Evolutionary conservation across 2,329 filamentous ascomycete species (phyloP).

Genomic region (Metarhizium anisopliae): DNA sequence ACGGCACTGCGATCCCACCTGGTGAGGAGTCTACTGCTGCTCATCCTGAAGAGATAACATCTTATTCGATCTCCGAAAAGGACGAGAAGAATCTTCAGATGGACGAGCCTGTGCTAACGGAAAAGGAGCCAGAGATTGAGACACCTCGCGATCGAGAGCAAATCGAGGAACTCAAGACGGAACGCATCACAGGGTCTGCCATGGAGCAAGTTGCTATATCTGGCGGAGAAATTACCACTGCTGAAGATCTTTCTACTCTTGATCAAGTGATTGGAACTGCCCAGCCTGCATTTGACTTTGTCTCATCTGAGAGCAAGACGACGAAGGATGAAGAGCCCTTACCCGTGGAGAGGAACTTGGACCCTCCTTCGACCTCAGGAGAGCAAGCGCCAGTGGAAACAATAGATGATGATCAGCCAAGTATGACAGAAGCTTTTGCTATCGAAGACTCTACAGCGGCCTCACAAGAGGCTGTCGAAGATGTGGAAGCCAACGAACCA

Average conservation of each 20-base stretch:
- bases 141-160: neutral
- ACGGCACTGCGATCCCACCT: neutral
- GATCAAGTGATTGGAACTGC: neutral
- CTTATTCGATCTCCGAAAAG: conserved; percentile 1
- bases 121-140: neutral
- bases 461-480: neutral
- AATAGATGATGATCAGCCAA: neutral
- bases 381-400: neutral
- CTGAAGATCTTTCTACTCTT: neutral
- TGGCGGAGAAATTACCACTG: neutral
- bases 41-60: conserved; percentile 5
- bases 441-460: neutral
- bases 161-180: neutral
- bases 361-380: neutral
- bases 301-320: conserved; percentile 8
- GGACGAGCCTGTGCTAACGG: conserved; percentile 2
- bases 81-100: conserved; percentile 8
- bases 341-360: neutral
- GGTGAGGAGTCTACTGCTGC: neutral
- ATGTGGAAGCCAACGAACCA: neutral
- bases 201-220: neutral
- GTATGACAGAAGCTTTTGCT: neutral
- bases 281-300: neutral
- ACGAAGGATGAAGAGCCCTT: conserved; percentile 6
- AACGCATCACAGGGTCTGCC: neutral